Conservation (phyloP, 202 grass and related monocot genomes). For the Dendrocalamus latiflorus region DNA sequence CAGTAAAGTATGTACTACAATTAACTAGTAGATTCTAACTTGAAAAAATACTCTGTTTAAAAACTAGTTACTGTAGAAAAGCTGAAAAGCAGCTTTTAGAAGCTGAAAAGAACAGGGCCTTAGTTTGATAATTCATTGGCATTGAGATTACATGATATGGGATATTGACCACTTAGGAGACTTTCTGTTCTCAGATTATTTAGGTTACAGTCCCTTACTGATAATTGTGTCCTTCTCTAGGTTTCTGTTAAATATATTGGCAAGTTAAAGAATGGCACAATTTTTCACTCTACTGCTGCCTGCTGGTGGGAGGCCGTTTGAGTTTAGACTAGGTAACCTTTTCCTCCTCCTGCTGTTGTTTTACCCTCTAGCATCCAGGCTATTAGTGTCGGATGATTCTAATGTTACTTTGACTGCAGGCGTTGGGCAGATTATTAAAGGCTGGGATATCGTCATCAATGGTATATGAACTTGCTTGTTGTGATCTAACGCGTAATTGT, state of each 20-base stretch:
- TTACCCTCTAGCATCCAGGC: background rate
- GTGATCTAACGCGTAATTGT: background rate
- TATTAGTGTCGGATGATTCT: background rate
- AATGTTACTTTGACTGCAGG: conserved; percentile 47
- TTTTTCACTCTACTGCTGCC: conserved; percentile 74
- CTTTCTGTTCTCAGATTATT: background rate
- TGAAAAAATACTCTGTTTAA: too few species aligned
- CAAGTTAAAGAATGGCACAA: conserved; percentile 73
- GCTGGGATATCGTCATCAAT: conserved; percentile 86
- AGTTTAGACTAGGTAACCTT: conserved; percentile 79
- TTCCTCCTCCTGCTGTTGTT: background rate
- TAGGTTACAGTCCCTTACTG: background rate
- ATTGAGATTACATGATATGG: background rate
- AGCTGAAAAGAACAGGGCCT: too few species aligned
- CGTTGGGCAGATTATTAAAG: conserved; percentile 82
- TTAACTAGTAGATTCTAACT: too few species aligned
- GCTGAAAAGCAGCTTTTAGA: too few species aligned
- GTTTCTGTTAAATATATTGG: conserved; percentile 78
- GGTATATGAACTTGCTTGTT: conserved; percentile 38
- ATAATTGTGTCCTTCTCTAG: conserved; percentile 15
- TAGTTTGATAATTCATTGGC: background rate
- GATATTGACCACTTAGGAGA: background rate
- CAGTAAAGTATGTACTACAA: too few species aligned
- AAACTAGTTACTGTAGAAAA: too few species aligned
- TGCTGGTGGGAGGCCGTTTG: conserved; percentile 44